phyloP scores from a whole-genome alignment of 2,329 filamentous ascomycete species.

The Xylaria sp. region DNA sequence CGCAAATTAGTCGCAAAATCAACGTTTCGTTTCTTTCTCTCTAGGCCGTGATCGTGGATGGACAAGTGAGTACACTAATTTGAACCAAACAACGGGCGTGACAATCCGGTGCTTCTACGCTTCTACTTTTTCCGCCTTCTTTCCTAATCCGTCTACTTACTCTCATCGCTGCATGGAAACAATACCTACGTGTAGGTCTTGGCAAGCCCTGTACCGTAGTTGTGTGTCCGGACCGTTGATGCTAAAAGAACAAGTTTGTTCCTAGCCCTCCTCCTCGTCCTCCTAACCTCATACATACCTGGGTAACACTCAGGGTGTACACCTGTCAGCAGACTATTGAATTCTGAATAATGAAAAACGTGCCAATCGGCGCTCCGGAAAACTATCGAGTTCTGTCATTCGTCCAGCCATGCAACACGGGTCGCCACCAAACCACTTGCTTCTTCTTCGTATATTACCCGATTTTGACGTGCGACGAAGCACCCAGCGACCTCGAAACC shows the following conservation, averaged over 20 bases:
- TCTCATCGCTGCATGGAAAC: neutral
- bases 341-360: constrained; percentile 28
- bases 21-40: constrained; percentile 5
- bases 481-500: constrained; percentile 29
- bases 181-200: neutral
- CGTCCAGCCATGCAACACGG: constrained; percentile 43
- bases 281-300: too few relatives aligned
- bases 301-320: constrained; percentile 6
- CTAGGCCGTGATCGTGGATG: neutral
- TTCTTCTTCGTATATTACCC: constrained; percentile 35
- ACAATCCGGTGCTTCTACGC: neutral
- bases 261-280: neutral
- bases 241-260: neutral
- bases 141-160: constrained; percentile 23
- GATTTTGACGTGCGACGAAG: constrained; percentile 30
- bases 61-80: too few relatives aligned
- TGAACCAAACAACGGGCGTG: neutral
- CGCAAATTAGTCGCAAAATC: neutral
- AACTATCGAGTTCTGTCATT: constrained; percentile 36
- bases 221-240: constrained; percentile 33
- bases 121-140: constrained; percentile 12
- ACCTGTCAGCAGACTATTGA: constrained; percentile 36
- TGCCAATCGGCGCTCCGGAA: constrained; percentile 35
- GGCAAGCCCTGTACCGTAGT: constrained; percentile 5
- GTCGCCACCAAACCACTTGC: constrained; percentile 38